Evolutionary conservation across 768 basidiomycete species (phyloP), one percentile per base, ranked within the genome.

Genomic region (Scleroderma bovista): DNA sequence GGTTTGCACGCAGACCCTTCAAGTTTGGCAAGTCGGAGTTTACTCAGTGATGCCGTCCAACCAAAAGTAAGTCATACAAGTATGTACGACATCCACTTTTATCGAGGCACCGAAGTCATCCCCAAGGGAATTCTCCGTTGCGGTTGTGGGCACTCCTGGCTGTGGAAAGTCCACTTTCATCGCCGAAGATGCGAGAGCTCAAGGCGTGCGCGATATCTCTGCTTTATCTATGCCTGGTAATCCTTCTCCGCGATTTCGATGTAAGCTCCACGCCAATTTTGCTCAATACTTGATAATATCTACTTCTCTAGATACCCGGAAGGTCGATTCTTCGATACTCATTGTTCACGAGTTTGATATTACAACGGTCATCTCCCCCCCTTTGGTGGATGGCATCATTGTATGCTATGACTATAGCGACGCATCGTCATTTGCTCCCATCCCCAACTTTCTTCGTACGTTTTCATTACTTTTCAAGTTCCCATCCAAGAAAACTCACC

Each of bases 101-200:
- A 42, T 55, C 58, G 44, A 55, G 44, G 19, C 20, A 43, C 23
- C 17, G 38, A 48, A 68, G 68, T 49, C 51, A 16, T 60, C 65
- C 12, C 53, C 59, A 10, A 68, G 59, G 52, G 64, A 69, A 44
- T 57, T 87, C 44, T 80, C 83, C 9, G 72, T 98, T 26, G 84
- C 84, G 29, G 83, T 98, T 31, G 75, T 94, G 34, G 95, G 95
- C 13, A 76, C 80, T 12, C 66, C 75, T 34, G 78, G 83, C 31
- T 92, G 88, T 52, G 95, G 94, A 52, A 97, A 97, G 69, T 85
- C 89, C 2, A 80, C 82, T 3, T 76, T 91, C 44, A 88, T 96
- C 54, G 73, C 75, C 32, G 85, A 84, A 62, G 93, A 91, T 11
- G 72, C 93, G 48, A 82, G 79, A 54, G 72, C 75, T 2, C 84